Percentiles rank a stretch among this genome's conserved stretches.
Conservation (phyloP, 257 asterid genomes). For the Solanum verrucosum region DNA sequence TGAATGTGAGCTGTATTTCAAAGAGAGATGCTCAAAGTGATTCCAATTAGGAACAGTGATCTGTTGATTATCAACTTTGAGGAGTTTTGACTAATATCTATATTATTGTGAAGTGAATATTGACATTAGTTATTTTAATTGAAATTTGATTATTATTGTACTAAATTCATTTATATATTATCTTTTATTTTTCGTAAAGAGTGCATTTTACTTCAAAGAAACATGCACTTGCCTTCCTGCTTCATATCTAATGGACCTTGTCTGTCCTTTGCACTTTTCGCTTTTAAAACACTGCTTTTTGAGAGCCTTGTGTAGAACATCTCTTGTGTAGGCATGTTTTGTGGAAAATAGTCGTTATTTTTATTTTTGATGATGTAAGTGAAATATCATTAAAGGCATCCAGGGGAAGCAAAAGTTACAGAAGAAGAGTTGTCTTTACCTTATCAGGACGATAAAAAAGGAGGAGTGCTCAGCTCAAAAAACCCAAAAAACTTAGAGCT, state of each 20-base stretch:
- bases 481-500: neutral
- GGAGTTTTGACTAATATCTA: neutral
- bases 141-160: neutral
- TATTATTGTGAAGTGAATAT: neutral
- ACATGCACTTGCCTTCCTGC: neutral
- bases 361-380: neutral
- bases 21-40: neutral
- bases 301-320: neutral
- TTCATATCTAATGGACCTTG: neutral
- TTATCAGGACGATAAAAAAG: neutral
- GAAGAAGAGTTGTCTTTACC: neutral
- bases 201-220: neutral
- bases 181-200: neutral
- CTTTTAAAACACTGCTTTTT: neutral
- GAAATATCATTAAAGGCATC: neutral
- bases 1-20: neutral
- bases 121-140: neutral
- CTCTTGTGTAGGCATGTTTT: neutral
- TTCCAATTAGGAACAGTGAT: neutral
- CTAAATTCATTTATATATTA: neutral
- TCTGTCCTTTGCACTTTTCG: neutral
- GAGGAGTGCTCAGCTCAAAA: neutral
- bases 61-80: neutral
- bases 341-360: neutral
- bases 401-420: neutral